Conservation (phyloP, 139 green algal genomes). For the Coelastrella sp. region DNA sequence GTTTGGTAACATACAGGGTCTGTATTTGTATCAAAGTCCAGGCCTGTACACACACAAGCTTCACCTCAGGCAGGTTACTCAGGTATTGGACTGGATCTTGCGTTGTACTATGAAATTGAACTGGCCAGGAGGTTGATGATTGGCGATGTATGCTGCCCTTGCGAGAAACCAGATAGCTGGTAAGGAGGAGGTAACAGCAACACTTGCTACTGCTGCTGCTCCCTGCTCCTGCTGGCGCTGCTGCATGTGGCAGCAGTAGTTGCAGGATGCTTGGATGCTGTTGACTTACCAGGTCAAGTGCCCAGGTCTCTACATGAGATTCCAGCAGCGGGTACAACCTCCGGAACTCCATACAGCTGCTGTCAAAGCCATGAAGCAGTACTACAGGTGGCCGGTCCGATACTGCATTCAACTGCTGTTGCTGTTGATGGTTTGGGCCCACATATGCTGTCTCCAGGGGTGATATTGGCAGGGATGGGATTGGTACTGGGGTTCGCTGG, state of each 20-base stretch:
- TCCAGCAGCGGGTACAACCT: conserved; percentile 82
- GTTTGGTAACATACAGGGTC: too few species aligned
- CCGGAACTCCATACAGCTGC: conserved; percentile 87
- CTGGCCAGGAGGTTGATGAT: too few species aligned
- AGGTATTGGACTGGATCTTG: too few species aligned
- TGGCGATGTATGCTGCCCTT: too few species aligned
- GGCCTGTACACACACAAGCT: too few species aligned
- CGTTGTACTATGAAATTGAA: too few species aligned
- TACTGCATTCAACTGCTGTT: conserved; percentile 29
- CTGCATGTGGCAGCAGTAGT: neutral
- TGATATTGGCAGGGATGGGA: conserved; percentile 28
- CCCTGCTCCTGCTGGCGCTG: neutral
- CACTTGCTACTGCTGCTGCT: neutral
- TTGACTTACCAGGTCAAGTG: conserved; percentile 84
- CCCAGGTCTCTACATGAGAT: conserved; percentile 69
- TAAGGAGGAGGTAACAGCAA: too few species aligned
- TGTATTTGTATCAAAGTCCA: too few species aligned
- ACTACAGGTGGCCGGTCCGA: conserved; percentile 71
- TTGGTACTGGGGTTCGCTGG: conserved; percentile 34
- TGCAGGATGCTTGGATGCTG: neutral
- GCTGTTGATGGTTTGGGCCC: conserved; percentile 45
- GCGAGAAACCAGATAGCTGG: too few species aligned
- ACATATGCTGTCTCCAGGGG: conserved; percentile 57
- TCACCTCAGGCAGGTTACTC: too few species aligned
- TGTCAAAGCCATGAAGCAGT: conserved; percentile 93